Percentiles rank a stretch among this genome's conserved stretches.
Evolutionary conservation across 768 basidiomycete genomes (phyloP).

Genomic region (Termitomyces sp.): DNA sequence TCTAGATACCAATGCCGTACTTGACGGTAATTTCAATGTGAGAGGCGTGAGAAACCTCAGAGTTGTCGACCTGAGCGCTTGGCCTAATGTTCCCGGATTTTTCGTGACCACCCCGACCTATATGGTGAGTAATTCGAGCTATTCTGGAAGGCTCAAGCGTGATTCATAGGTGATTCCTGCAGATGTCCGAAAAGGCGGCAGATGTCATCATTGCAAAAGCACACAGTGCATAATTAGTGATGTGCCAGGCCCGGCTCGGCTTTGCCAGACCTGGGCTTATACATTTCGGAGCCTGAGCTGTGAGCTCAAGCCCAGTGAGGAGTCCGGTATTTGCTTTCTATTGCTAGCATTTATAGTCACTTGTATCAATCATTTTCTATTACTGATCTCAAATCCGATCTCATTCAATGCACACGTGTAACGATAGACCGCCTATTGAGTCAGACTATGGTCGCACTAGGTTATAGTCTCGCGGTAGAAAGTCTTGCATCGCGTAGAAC

Average conservation of each 20-base stretch:
- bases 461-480: no score
- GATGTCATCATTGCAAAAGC: slow-evolving; percentile 20
- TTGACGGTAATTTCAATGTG: slow-evolving; percentile 25
- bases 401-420: no score
- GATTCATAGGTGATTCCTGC: neutral
- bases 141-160: neutral
- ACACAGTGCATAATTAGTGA: neutral
- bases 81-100: slow-evolving; percentile 25
- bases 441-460: no score
- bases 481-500: no score
- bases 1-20: slow-evolving; percentile 22
- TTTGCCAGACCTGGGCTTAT: no score
- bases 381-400: neutral
- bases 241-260: no score
- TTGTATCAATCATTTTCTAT: neutral
- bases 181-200: slow-evolving; percentile 28
- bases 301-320: neutral
- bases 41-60: slow-evolving; percentile 23
- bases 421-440: no score
- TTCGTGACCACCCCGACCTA: slow-evolving; percentile 26
- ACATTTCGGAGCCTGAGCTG: no score
- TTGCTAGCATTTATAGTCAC: neutral
- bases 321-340: no score
- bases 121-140: slow-evolving; percentile 18
- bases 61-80: slow-evolving; percentile 26